phyloP scores from a whole-genome alignment of 2,329 filamentous ascomycete species.

The Hymenoscyphus fraxineus region DNA sequence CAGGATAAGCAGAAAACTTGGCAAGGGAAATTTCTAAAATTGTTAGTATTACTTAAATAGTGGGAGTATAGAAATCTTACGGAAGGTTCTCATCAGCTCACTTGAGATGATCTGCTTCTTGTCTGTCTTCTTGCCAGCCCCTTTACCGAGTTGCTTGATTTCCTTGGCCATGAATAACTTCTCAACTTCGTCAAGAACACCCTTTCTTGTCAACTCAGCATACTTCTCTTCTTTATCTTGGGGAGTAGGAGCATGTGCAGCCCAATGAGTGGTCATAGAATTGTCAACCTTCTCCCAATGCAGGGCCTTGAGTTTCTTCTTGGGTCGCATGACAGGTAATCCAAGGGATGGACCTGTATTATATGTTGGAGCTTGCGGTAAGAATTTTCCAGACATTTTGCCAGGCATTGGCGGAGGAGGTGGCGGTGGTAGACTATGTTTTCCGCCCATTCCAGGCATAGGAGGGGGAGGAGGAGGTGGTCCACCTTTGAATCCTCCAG shows the following conservation, averaged over 20 bases:
- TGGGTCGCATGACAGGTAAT: slow-evolving; percentile 79
- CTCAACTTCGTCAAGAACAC: slow-evolving; percentile 95
- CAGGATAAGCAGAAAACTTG: slow-evolving; percentile 82
- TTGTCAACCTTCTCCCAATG: slow-evolving; percentile 99
- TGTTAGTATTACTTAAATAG: slow-evolving; percentile 19
- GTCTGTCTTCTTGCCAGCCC: slow-evolving; percentile 69
- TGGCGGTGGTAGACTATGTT: slow-evolving; percentile 50
- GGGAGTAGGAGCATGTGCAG: slow-evolving; percentile 76
- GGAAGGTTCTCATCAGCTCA: slow-evolving; percentile 84
- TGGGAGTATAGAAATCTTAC: slow-evolving; percentile 41
- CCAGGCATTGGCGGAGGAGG: slow-evolving; percentile 62
- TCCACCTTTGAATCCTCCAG: slow-evolving; percentile 33
- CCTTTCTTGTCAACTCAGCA: slow-evolving; percentile 84
- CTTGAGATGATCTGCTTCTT: slow-evolving; percentile 96
- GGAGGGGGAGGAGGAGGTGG: slow-evolving; percentile 45
- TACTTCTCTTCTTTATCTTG: slow-evolving; percentile 95
- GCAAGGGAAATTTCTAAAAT: slow-evolving; percentile 75
- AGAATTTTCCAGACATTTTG: slow-evolving; percentile 70
- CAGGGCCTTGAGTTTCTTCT: slow-evolving; percentile 99
- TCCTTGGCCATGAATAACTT: slow-evolving; percentile 97
- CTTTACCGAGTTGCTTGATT: slow-evolving; percentile 77
- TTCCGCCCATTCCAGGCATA: slow-evolving; percentile 40
- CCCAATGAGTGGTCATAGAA: slow-evolving; percentile 90
- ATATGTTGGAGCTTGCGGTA: slow-evolving; percentile 58
- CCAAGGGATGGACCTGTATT: slow-evolving; percentile 56